Base-by-base conservation (phyloP, 2,329 filamentous ascomycete genomes). In the Aphanocladium album region DNA sequence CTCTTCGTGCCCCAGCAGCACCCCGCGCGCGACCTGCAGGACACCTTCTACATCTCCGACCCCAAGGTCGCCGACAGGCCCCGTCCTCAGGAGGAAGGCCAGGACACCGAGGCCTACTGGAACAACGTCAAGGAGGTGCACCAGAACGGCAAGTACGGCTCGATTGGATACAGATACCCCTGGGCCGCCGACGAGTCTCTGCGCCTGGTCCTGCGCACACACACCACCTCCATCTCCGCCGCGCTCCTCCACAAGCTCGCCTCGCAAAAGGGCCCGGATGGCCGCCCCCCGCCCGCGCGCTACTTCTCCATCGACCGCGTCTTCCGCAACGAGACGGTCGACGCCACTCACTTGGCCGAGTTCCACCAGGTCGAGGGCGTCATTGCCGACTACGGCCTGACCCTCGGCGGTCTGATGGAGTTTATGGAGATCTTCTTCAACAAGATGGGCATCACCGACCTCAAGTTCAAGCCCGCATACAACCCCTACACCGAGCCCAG, bases 301-400 rank as follows among this genome's bases (percentile, higher is more conserved):
- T 98, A 96, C 80, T 99, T 99, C 81, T 96, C 91, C 64, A 99
- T 99, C 73, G 95, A 99, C 77, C 87, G 95, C 59, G 95, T 99
- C 63, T 99, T 99, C 88, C 87, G 91, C 67, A 99, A 99, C 76
- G 95, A 99, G 77, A 91, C 91, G 2, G 93, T 99, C 62, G 95
- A 99, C 71, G 93, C 93, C 16, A 99, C 95, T 9, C 95, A 99
- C 80, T 77, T 99, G 70, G 93, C 92, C 43, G 95, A 99, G 76
- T 99, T 99, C 83, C 95, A 99, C 78, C 95, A 99, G 74, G 91
- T 98, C 37, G 95, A 99, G 77, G 95, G 95, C 76, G 93, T 99
- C 55, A 98, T 99, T 77, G 95, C 95, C 27, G 95, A 99, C 77
- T 98, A 96, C 74, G 89, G 89, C 39, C 82, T 99, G 64, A 96